Evolutionary conservation across 2,329 filamentous ascomycete species (phyloP), one percentile per base, ranked within the genome.

Genomic region (Spiromastix sp.): DNA sequence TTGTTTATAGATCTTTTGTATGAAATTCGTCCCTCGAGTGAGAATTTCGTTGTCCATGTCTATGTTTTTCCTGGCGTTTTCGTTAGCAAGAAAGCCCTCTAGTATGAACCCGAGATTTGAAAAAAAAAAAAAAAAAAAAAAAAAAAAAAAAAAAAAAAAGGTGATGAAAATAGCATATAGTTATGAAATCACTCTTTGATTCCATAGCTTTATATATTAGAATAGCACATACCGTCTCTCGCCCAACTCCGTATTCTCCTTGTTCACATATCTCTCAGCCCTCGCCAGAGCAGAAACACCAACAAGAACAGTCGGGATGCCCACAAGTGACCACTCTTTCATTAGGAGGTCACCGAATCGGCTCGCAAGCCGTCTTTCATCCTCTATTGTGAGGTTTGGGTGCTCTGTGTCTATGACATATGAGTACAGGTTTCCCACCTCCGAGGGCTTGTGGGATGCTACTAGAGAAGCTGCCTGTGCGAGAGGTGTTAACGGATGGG

Each of bases 311-410:
- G 46, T 48, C n/a, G 53, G 52, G 19, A 56, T 53, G 6, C 54
- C 54, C 13, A 52, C 44, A 11, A 57, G 39, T 6, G 50, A 52
- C 43, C 54, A 48, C 37, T 50, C 49, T 36, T 57, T 57, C 41
- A 56, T 45, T 2, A 55, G 44, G 2, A 54, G 27, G 32, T 55
- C 54, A 3, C 54, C 43, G 11, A 57, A 30, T 2, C 46, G 41
- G 3, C 33, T 31, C 13, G 41, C 42, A 22, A 50, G 39, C 26
- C 34, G 29, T 28, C 42, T 43, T 30, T 44, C 40, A 25, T 43
- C 40, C 7, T 40, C 36, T 3, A 37, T 24, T 6, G 38, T 36
- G 25, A 44, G 45, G n/a, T 32, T 22, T 6, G 34, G 30, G 9
- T 30, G 25, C 6, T 45, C 35, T 17, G 39, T 41, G 8, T 42